phyloP scores from a whole-genome alignment of 257 asterid species.

The Eucommia ulmoides region DNA sequence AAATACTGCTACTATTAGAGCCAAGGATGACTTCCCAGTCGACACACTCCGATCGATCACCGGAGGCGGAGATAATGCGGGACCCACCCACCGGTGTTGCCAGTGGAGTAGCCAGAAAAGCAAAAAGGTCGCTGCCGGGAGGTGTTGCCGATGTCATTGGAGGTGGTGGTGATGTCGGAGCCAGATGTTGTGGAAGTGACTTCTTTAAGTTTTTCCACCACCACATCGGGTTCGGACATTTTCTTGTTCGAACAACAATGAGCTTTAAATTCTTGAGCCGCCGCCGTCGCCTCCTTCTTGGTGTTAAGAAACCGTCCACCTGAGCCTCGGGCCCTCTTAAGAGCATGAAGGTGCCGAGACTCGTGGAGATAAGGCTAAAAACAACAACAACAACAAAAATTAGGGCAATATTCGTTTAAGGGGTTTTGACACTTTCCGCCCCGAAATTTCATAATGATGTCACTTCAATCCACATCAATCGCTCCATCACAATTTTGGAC shows the following conservation, averaged over 20 bases:
- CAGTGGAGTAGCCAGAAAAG: slow-evolving; percentile 10
- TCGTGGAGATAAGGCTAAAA: slow-evolving; percentile 29
- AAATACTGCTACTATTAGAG: too few species aligned
- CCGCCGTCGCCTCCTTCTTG: slow-evolving; percentile 8
- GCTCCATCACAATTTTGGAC: too few species aligned
- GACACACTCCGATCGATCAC: neutral
- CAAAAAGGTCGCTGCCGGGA: slow-evolving; percentile 7
- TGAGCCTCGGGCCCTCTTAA: slow-evolving; percentile 22
- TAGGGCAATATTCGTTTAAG: neutral
- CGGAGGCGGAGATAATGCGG: neutral
- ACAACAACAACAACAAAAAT: neutral
- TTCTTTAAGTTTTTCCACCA: neutral
- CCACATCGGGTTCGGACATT: slow-evolving; percentile 1
- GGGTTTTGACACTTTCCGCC: neutral
- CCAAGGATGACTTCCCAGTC: slow-evolving; percentile 35
- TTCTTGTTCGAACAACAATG: slow-evolving; percentile 2
- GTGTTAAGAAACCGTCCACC: slow-evolving; percentile 21
- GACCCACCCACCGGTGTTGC: slow-evolving; percentile 3
- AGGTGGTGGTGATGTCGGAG: slow-evolving; percentile 7
- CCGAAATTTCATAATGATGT: neutral
- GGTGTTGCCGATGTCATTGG: neutral
- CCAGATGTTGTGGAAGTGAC: slow-evolving; percentile 5
- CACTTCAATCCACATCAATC: too few species aligned
- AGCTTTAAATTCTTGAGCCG: slow-evolving; percentile 2
- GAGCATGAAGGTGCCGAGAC: too few species aligned